These are phyloP conservation scores for Solanum hybrid DNA, from an alignment of 305 asterid genomes.

Conservation along the genomic window DNA sequence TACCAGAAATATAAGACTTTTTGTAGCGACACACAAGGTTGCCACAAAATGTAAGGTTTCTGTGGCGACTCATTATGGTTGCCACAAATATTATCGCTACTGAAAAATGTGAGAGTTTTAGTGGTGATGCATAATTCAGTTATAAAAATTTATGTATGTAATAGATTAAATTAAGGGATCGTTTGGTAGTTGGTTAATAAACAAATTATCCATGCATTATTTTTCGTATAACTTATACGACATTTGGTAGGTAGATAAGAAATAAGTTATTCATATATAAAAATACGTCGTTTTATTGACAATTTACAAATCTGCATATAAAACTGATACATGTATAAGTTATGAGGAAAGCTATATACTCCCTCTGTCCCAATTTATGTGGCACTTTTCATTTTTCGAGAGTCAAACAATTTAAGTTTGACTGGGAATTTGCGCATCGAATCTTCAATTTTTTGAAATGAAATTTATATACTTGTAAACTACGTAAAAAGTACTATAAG, in stretches of 20 bases:
- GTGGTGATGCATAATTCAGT: not conserved
- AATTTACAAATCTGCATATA: not conserved
- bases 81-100: not conserved
- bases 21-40: not conserved
- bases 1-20: not conserved
- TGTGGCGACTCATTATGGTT: not conserved
- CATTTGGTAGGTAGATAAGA: not conserved
- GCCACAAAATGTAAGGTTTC: not conserved
- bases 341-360: not conserved
- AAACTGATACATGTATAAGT: not conserved
- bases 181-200: not conserved
- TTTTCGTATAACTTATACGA: not conserved
- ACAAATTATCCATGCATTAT: not conserved
- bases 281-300: not conserved
- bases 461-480: no score
- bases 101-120: not conserved
- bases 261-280: no score
- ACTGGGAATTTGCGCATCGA: no score
- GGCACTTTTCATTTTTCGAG: no score
- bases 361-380: no score
- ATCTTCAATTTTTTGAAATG: no score
- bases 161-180: not conserved
- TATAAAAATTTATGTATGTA: no score
- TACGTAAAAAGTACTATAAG: no score
- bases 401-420: no score